Base-by-base conservation (phyloP, 208 protist genomes). In the Acanthamoeba rhysodes region DNA sequence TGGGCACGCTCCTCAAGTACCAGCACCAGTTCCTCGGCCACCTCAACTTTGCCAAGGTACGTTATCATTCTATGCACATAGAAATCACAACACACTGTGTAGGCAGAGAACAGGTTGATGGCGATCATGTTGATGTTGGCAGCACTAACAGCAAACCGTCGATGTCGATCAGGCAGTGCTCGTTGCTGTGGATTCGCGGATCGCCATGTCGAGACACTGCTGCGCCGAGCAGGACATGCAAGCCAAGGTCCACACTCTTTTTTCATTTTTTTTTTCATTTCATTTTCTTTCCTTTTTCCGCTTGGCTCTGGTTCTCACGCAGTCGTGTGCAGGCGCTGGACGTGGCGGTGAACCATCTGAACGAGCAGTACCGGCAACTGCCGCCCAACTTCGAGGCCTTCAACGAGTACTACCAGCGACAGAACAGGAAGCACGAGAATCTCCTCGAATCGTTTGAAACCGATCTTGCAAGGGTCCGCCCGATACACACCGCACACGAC, bases 211-310 rank as follows among this genome's bases (percentile, higher is more conserved):
- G 2, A 92, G 48, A 41, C 48, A 32, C 4, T 92, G 85, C 85
- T 92, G 55, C 27, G 85, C 85, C 34, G 85, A 92, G 48, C 85
- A 92, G 64, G 85, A 92, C 32, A 41, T 92, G 85, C 85, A 92
- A 92, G 32, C 29, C 41, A n/a, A 92, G 59, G 85, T 78, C 29
- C n/a, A 48, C n/a, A 0, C 8, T n/a, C 1, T 22, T 6, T 37
- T 53, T 53, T 55, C 22, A 8, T 9, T 29, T n/a, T 20, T 72
- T 74, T 70, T 20, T 29, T n/a, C 9, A 68, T 70, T 10, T 45
- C 6, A 70, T 68, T 90, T 14, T 48, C 34, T 34, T 12, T 90
- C 27, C n/a, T 37, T 82, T 18, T 34, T 14, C 72, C 37, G 8
- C n/a, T 82, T 68, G 24, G 37, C 1, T 4, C 1, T 41, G 37